phyloP scores from a whole-genome alignment of 331 rosid genomes.

The Stylosanthes scabra region DNA sequence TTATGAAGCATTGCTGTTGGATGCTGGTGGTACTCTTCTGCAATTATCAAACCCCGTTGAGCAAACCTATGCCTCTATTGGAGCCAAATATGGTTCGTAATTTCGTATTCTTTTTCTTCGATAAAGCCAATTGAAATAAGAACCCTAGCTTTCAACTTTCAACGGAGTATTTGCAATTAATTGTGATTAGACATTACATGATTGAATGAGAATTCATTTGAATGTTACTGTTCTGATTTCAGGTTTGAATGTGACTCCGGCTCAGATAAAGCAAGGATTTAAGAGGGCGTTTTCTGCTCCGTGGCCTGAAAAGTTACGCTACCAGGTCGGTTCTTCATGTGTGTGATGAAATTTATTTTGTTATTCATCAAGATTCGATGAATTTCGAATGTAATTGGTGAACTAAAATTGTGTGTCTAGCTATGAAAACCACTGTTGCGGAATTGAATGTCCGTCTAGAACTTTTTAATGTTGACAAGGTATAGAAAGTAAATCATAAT shows the following conservation, averaged over 20 bases:
- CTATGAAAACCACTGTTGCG: too few relatives aligned
- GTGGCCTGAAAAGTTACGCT: conserved; percentile 88
- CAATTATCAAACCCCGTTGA: conserved; percentile 83
- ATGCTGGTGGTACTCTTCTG: conserved; percentile 97
- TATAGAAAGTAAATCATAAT: neutral
- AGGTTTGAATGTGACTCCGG: conserved; percentile 73
- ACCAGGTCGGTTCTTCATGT: conserved; percentile 57
- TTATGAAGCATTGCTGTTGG: conserved; percentile 84
- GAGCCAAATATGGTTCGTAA: conserved; percentile 66
- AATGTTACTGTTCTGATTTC: conserved; percentile 1
- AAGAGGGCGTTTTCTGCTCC: conserved; percentile 80
- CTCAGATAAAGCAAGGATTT: conserved; percentile 86
- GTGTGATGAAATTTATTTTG: neutral
- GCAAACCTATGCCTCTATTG: conserved; percentile 76
- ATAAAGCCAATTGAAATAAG: neutral
- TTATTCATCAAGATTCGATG: neutral
- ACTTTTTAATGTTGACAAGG: neutral
- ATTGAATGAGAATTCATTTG: neutral
- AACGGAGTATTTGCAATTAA: neutral
- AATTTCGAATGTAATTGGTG: neutral
- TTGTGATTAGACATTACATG: neutral
- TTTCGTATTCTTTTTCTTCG: neutral
- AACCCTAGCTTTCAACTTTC: neutral
- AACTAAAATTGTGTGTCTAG: too few relatives aligned
- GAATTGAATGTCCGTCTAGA: too few relatives aligned